Evolutionary conservation across 108 stramenopile genomes (phyloP).

Genomic region (Cylindrotheca fusiformis): DNA sequence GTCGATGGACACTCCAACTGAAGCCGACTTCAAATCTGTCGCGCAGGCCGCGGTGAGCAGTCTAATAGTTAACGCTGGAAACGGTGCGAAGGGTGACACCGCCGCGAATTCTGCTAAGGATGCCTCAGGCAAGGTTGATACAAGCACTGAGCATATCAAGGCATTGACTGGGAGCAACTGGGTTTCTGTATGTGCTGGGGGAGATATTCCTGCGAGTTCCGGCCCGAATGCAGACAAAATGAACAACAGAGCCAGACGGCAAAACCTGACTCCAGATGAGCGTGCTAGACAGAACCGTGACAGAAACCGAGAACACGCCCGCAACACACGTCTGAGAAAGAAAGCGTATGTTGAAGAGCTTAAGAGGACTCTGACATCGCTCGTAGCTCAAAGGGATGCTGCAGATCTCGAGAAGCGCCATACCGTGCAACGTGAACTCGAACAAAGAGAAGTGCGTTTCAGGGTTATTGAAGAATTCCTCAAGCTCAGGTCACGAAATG

Average conservation of each 20-base stretch:
- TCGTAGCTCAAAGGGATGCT: constrained; percentile 77
- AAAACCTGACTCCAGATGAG: constrained; percentile 82
- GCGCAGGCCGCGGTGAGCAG: constrained; percentile 76
- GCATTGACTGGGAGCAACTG: constrained; percentile 83
- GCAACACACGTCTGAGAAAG: constrained; percentile 94
- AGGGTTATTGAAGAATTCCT: constrained; percentile 85
- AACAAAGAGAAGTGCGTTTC: constrained; percentile 80
- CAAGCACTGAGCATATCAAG: constrained; percentile 80
- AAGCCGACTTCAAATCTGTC: constrained; percentile 74
- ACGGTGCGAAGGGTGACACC: constrained; percentile 9
- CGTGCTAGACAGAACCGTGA: constrained; percentile 89
- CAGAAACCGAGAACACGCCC: constrained; percentile 96
- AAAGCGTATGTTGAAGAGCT: constrained; percentile 94
- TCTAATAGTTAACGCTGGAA: constrained; percentile 63
- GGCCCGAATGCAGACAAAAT: constrained; percentile 44
- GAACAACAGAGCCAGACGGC: constrained; percentile 61
- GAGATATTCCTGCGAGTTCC: background rate
- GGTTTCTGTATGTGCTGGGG: constrained; percentile 71
- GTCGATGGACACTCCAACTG: constrained; percentile 29
- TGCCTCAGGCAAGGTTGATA: constrained; percentile 45
- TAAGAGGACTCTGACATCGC: constrained; percentile 80
- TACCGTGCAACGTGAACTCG: constrained; percentile 63
- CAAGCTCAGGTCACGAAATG: constrained; percentile 72
- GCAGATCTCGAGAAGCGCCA: constrained; percentile 68
- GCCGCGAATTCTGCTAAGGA: constrained; percentile 2